Evolutionary conservation across 768 basidiomycete species (phyloP).

Genomic region (Suillus luteus): DNA sequence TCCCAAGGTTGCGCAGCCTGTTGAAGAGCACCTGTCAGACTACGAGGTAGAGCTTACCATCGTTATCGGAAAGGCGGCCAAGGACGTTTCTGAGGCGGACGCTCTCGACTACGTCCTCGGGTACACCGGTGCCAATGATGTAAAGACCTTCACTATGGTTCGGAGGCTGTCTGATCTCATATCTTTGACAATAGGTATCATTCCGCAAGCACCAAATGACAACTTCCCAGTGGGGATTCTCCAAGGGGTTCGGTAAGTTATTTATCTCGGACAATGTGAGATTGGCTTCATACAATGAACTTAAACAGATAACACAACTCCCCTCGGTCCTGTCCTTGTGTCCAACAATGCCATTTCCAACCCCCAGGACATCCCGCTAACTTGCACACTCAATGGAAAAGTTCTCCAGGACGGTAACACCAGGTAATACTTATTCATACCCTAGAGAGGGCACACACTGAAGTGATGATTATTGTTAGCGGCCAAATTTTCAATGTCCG

Average conservation of each 20-base stretch:
- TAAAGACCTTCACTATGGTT: conserved; percentile 29
- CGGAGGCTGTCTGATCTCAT: neutral
- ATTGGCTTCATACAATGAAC: neutral
- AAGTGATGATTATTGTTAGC: conserved; percentile 38
- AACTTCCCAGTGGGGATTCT: conserved; percentile 85
- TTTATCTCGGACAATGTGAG: neutral
- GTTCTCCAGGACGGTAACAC: conserved; percentile 77
- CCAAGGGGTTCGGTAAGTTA: conserved; percentile 76
- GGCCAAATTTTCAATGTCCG: conserved; percentile 82
- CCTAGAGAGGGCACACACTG: neutral
- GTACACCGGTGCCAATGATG: conserved; percentile 82
- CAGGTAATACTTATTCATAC: conserved; percentile 42
- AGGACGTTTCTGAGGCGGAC: conserved; percentile 76
- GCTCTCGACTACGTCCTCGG: conserved; percentile 86
- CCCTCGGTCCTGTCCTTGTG: conserved; percentile 82
- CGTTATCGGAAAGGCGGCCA: conserved; percentile 80
- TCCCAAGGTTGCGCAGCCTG: conserved; percentile 69
- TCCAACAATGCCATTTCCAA: conserved; percentile 62
- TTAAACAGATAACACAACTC: conserved; percentile 43
- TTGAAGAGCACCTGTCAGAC: conserved; percentile 70
- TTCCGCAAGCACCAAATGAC: conserved; percentile 83
- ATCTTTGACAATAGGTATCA: conserved; percentile 51
- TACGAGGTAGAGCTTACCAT: conserved; percentile 83
- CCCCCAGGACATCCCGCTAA: conserved; percentile 64
- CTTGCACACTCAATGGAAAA: conserved; percentile 65